Evolutionary conservation across 495 filamentous ascomycete genomes (phyloP).

Genomic region (Penicillium robsamsonii): DNA sequence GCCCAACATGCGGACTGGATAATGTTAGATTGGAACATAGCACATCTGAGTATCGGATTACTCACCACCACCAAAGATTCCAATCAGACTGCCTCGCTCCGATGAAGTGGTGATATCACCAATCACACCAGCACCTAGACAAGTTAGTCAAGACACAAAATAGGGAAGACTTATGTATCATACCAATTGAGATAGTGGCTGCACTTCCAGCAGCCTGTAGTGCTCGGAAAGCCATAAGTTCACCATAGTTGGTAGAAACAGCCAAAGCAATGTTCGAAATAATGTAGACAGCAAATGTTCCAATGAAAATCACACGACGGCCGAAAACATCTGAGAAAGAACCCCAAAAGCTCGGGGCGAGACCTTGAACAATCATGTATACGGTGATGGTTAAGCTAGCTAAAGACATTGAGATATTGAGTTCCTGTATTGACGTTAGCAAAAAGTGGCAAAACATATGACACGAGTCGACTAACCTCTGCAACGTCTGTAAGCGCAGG

Average conservation of each 20-base stretch:
- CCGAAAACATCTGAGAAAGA: constrained; percentile 43
- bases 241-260: constrained; percentile 59
- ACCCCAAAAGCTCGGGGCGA: constrained; percentile 46
- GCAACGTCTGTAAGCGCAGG: constrained; percentile 55
- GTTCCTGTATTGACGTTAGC: constrained; percentile 16
- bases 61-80: constrained; percentile 41
- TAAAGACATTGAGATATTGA: constrained; percentile 33
- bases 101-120: constrained; percentile 40
- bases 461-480: constrained; percentile 17
- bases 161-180: background rate
- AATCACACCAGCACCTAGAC: constrained; percentile 37
- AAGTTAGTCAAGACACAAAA: constrained; percentile 5
- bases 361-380: constrained; percentile 48
- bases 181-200: constrained; percentile 47
- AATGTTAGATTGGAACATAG: constrained; percentile 5
- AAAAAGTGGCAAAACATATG: background rate
- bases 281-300: constrained; percentile 41
- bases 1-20: constrained; percentile 43
- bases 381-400: constrained; percentile 40
- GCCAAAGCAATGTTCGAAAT: constrained; percentile 61
- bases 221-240: constrained; percentile 61
- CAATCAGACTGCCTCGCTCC: constrained; percentile 40
- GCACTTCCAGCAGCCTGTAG: constrained; percentile 63
- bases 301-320: constrained; percentile 41
- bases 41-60: background rate